Base-by-base conservation (phyloP, 1,139 yeast genomes). In the Diutina mesorugosa region DNA sequence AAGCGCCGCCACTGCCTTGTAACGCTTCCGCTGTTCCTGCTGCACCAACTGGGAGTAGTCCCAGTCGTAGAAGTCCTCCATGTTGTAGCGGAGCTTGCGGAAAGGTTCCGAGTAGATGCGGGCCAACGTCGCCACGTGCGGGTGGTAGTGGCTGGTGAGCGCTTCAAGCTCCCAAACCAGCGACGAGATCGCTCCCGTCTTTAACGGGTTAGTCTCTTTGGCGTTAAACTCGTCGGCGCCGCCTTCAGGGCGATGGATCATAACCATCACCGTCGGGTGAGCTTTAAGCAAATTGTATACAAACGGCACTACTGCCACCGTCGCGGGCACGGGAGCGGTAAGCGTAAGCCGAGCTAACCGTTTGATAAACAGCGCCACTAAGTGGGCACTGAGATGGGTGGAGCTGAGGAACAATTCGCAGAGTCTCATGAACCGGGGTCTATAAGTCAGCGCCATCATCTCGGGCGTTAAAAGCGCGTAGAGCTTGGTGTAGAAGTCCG, bases 61-160 rank as follows among this genome's bases (percentile, higher is more conserved):
- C 90, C 97, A 93, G 69, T 91, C 97, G 66, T 93, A 73, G 72
- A 93, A 93, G 69, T 93, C 99, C 67, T 93, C 99, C 76, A 93
- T 76, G 66, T 88, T 87, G 69, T 95, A 93, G 63, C 80, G 80
- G 58, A 87, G 85, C 68, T 93, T 95, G 66, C 85, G 82, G 72
- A 93, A 91, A 3, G 97, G 97, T 68, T 93, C 97, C 28, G 84
- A 78, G 67, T 88, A 87, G 48, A 93, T 88, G 66, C 83, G 85
- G 12, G 97, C 97, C 63, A 93, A 74, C 0, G 97, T 87, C 1
- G 97, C 93, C 26, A 95, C 89, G 65, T 93, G 93, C 10, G 99
- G 98, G 69, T 93, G 98, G 66, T 90, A 93, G 68, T 93, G 99
- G n/a, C 80, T 71, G 77, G 85, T 83, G 59, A 88, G 72, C 0